Percentiles rank a stretch among this genome's conserved stretches.
Conservation (phyloP, 2,329 filamentous ascomycete genomes). For the Fusarium sp. region DNA sequence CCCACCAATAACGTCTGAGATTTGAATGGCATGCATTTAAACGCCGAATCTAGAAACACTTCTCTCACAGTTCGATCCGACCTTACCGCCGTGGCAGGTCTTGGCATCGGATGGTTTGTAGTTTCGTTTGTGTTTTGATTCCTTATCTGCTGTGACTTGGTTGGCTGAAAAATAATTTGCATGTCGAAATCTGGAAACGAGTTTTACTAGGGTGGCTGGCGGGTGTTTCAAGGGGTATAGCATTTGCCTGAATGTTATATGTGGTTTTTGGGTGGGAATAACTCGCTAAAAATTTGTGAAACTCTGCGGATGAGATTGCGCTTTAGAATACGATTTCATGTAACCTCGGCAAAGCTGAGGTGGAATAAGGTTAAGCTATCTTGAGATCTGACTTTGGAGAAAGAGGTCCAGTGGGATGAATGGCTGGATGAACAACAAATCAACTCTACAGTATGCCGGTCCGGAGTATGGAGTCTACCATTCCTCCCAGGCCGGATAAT, state of each 20-base stretch:
- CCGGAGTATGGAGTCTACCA: rapidly evolving
- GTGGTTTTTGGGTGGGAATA: neutral
- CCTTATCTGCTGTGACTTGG: neutral
- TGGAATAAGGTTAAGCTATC: neutral
- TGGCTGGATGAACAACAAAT: neutral
- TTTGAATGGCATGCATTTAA: neutral
- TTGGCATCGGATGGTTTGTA: slow-evolving; percentile 1
- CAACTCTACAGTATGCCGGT: neutral
- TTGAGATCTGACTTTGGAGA: neutral
- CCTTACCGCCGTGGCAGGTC: neutral
- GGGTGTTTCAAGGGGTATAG: slow-evolving; percentile 14
- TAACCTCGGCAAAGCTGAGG: neutral
- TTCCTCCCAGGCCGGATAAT: neutral
- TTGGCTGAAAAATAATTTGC: neutral
- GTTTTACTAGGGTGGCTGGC: slow-evolving; percentile 1
- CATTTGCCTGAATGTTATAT: neutral
- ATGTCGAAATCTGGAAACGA: neutral
- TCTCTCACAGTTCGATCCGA: slow-evolving; percentile 5
- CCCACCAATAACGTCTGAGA: neutral
- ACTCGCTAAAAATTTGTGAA: slow-evolving; percentile 1
- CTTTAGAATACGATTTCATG: neutral
- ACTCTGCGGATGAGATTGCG: neutral
- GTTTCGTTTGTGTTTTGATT: slow-evolving; percentile 8
- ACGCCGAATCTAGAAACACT: slow-evolving; percentile 4
- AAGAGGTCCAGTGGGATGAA: rapidly evolving